Percentiles rank a stretch among this genome's conserved stretches.
These are phyloP conservation scores for Coccinonectria pachysandricola DNA, from an alignment of 2,329 filamentous ascomycete species.

Conservation along the genomic window DNA sequence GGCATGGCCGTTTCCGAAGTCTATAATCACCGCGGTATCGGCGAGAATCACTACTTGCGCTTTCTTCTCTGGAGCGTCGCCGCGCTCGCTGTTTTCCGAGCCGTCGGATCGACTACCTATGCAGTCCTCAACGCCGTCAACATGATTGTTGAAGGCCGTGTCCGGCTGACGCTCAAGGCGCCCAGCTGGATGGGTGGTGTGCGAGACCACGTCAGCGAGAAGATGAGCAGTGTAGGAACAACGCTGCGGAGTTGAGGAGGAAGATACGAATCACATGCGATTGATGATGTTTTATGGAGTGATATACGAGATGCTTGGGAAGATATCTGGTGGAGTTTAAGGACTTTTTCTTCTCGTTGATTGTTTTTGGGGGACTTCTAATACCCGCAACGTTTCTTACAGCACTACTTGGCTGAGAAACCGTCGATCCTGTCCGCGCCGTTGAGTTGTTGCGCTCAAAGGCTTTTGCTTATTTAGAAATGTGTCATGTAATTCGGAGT, in stretches of 20 bases:
- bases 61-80: conserved; percentile 94
- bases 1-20: conserved; percentile 89
- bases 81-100: conserved; percentile 75
- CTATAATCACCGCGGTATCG: conserved; percentile 61
- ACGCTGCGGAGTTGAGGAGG: conserved; percentile 26
- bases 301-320: no score
- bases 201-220: conserved; percentile 34
- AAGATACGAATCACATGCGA: conserved; percentile 1
- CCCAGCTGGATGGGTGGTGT: conserved; percentile 39
- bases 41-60: conserved; percentile 78
- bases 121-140: conserved; percentile 76
- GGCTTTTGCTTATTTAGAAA: no score
- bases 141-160: conserved; percentile 74
- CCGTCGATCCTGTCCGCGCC: no score
- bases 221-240: conserved; percentile 39
- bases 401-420: no score
- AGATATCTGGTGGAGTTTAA: neutral
- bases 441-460: no score
- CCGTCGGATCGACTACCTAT: conserved; percentile 71
- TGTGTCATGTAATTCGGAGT: no score
- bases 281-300: conserved; percentile 6
- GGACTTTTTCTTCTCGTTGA: neutral
- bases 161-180: conserved; percentile 48
- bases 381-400: no score
- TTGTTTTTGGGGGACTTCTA: conserved; percentile 1